Conservation (phyloP, 192 early-diverging fungal species). For the Coemansia nantahalensis region DNA sequence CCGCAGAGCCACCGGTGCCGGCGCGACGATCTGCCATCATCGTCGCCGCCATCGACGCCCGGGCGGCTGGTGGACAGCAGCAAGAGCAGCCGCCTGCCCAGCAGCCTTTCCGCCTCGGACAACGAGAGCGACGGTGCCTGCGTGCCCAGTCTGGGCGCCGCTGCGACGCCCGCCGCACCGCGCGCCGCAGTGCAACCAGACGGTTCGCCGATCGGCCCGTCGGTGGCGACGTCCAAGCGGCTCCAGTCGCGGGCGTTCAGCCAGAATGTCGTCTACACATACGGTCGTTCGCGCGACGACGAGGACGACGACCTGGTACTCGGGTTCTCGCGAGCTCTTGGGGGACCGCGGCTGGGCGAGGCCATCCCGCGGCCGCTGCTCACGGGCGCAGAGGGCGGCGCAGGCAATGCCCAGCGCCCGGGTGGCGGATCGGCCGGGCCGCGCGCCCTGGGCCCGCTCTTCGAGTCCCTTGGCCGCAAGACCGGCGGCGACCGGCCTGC, state of each 20-base stretch:
- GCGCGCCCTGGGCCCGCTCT: neutral
- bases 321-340: constrained; percentile 16
- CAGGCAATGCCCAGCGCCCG: no score
- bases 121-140: constrained; percentile 13
- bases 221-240: constrained; percentile 36
- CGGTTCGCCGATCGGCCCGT: constrained; percentile 24
- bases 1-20: neutral
- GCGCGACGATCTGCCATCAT: constrained; percentile 24
- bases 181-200: neutral
- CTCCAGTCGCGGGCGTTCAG: constrained; percentile 33
- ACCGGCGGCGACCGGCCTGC: neutral
- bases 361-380: constrained; percentile 12
- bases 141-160: neutral
- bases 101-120: constrained; percentile 19
- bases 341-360: constrained; percentile 3
- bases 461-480: neutral
- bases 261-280: constrained; percentile 47
- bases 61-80: constrained; percentile 18
- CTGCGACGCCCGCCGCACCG: neutral
- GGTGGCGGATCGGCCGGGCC: no score
- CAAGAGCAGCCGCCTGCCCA: constrained; percentile 16
- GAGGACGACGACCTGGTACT: constrained; percentile 16
- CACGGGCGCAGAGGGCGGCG: neutral
- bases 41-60: constrained; percentile 39
- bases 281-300: constrained; percentile 35